A percentile compares a stretch with the other conserved stretches of the same genome.
These are phyloP conservation scores for Trichoderma guizhouense DNA, from an alignment of 2,329 filamentous ascomycete genomes.

Conservation along the genomic window DNA sequence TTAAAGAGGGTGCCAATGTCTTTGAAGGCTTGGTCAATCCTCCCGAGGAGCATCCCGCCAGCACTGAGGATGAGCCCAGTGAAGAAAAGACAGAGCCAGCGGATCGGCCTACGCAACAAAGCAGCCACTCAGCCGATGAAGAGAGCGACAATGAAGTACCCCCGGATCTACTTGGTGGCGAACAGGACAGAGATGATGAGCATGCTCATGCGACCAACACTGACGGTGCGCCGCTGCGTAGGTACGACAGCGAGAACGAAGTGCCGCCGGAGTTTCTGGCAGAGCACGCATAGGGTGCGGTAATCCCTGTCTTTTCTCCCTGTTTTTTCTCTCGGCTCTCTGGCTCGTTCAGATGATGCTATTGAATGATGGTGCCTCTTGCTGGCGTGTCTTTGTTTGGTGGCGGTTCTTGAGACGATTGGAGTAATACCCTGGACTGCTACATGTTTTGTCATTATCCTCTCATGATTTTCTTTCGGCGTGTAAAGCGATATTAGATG, in stretches of 20 bases:
- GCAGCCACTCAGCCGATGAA: background rate
- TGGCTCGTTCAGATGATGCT: background rate
- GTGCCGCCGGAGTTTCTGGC: conserved; percentile 52
- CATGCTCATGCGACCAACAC: conserved; percentile 19
- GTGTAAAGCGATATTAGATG: background rate
- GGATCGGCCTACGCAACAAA: background rate
- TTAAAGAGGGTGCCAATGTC: conserved; percentile 57
- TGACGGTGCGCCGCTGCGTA: conserved; percentile 21
- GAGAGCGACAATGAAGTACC: conserved; percentile 26
- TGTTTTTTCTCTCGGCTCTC: background rate
- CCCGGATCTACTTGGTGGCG: conserved; percentile 32
- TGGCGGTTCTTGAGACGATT: background rate
- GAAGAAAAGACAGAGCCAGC: background rate
- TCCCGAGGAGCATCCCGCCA: background rate
- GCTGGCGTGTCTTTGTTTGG: background rate
- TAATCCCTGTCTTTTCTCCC: background rate
- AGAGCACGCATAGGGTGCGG: conserved; percentile 34
- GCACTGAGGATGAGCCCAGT: background rate
- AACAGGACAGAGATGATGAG: conserved; percentile 24
- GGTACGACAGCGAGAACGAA: conserved; percentile 44
- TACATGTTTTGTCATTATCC: background rate
- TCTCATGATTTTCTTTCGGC: background rate
- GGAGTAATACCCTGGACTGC: background rate
- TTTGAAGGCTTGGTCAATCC: conserved; percentile 35
- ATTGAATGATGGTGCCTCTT: background rate